Percentiles rank a stretch among this genome's conserved stretches.
These are phyloP conservation scores for Tolypocladium album DNA, from an alignment of 2,329 filamentous ascomycete species.

Conservation along the genomic window DNA sequence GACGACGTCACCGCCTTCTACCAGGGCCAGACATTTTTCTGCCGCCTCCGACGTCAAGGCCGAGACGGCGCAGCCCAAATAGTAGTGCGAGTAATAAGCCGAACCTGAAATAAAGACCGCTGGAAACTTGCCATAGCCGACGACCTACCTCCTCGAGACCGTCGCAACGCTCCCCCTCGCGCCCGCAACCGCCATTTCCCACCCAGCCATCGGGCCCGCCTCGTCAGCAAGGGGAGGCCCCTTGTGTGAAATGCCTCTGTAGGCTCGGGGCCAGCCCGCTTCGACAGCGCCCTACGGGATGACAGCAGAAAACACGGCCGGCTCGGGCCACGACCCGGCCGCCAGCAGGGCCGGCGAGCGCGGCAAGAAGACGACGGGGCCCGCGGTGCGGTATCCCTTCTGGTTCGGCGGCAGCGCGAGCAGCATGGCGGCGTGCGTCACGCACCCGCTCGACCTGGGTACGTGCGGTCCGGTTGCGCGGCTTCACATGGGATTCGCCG, in stretches of 20 bases:
- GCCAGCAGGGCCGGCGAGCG: background rate
- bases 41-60: background rate
- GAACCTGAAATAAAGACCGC: background rate
- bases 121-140: background rate
- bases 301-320: background rate
- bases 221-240: background rate
- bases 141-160: background rate
- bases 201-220: background rate
- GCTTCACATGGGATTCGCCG: no score
- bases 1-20: background rate
- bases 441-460: slow-evolving; percentile 89
- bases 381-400: slow-evolving; percentile 56
- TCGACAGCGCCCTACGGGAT: background rate
- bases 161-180: background rate
- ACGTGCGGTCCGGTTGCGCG: slow-evolving; percentile 25
- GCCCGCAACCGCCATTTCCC: background rate
- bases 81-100: background rate
- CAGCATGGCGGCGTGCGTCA: slow-evolving; percentile 82
- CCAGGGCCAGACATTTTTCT: background rate
- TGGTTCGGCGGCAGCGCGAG: slow-evolving; percentile 97
- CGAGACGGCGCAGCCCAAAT: background rate
- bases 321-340: background rate
- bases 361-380: slow-evolving; percentile 27
- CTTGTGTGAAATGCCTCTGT: background rate
- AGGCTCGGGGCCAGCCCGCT: background rate